Evolutionary conservation across 495 filamentous ascomycete genomes (phyloP).

Genomic region (Apiosordaria backusii): DNA sequence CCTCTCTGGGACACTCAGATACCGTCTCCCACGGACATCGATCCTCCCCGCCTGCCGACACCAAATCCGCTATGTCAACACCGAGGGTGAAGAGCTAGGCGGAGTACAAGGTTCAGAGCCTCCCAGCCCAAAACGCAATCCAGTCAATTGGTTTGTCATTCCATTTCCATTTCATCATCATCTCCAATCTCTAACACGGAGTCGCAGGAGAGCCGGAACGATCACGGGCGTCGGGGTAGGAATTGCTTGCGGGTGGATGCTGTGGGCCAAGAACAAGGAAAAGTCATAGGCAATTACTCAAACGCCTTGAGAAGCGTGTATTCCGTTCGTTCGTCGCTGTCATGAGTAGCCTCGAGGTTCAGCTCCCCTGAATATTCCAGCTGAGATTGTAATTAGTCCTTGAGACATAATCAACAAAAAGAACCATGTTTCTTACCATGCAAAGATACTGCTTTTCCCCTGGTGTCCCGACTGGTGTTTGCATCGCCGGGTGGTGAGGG

Average conservation of each 20-base stretch:
- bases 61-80: constrained; percentile 13
- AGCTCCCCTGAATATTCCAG: no score
- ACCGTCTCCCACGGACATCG: neutral
- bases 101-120: constrained; percentile 12
- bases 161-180: neutral
- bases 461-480: neutral
- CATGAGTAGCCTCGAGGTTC: no score
- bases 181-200: neutral
- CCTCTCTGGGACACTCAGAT: neutral
- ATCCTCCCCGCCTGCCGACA: neutral
- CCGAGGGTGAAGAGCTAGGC: constrained; percentile 11
- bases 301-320: neutral
- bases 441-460: neutral
- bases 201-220: constrained; percentile 6
- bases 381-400: no score
- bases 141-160: constrained; percentile 9
- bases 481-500: neutral
- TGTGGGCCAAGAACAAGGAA: constrained; percentile 4
- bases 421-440: neutral
- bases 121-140: constrained; percentile 5
- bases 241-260: constrained; percentile 4
- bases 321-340: no score
- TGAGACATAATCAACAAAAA: neutral
- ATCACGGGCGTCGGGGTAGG: constrained; percentile 8
- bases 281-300: neutral